Evolutionary conservation across 1,284 basidiomycete genomes (phyloP).

Genomic region (Cutaneotrichosporon sp.): DNA sequence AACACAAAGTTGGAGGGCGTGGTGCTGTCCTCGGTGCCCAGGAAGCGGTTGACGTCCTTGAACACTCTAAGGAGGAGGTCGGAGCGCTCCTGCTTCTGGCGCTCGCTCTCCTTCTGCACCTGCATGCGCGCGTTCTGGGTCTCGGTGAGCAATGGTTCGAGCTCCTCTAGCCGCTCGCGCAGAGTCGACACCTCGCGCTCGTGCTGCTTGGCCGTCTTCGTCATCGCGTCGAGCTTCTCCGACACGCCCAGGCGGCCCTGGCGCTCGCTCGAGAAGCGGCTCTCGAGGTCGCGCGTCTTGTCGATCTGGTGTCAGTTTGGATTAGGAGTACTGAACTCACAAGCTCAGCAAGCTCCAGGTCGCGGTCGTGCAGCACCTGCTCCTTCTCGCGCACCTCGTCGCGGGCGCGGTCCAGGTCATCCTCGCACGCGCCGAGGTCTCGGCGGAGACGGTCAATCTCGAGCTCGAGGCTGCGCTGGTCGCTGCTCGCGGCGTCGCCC

Average conservation of each 20-base stretch:
- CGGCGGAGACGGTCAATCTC: slow-evolving; percentile 86
- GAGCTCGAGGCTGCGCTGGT: slow-evolving; percentile 82
- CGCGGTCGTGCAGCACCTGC: slow-evolving; percentile 65
- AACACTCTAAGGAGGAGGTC: slow-evolving; percentile 88
- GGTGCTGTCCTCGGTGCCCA: slow-evolving; percentile 66
- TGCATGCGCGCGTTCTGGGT: slow-evolving; percentile 73
- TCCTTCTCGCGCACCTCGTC: slow-evolving; percentile 73
- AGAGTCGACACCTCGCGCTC: slow-evolving; percentile 66
- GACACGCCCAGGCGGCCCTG: slow-evolving; percentile 78
- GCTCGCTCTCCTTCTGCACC: slow-evolving; percentile 77
- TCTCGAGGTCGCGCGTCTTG: slow-evolving; percentile 74
- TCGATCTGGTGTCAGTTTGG: slow-evolving; percentile 56
- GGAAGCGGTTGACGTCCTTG: slow-evolving; percentile 91
- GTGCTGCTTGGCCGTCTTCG: slow-evolving; percentile 63
- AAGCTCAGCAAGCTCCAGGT: slow-evolving; percentile 68
- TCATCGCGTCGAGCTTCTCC: slow-evolving; percentile 78
- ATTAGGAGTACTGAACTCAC: slow-evolving; percentile 21
- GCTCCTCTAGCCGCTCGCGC: slow-evolving; percentile 65
- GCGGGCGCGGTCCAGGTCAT: slow-evolving; percentile 72
- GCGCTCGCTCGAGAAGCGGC: slow-evolving; percentile 74
- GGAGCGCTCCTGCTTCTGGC: slow-evolving; percentile 89
- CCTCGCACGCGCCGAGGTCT: slow-evolving; percentile 77
- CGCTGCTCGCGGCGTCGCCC: slow-evolving; percentile 78
- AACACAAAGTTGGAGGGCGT: slow-evolving; percentile 75
- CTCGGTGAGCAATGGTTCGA: slow-evolving; percentile 79